phyloP scores from a whole-genome alignment of 129 eudicot genomes.

The Rutidosis leptorrhynchoides region DNA sequence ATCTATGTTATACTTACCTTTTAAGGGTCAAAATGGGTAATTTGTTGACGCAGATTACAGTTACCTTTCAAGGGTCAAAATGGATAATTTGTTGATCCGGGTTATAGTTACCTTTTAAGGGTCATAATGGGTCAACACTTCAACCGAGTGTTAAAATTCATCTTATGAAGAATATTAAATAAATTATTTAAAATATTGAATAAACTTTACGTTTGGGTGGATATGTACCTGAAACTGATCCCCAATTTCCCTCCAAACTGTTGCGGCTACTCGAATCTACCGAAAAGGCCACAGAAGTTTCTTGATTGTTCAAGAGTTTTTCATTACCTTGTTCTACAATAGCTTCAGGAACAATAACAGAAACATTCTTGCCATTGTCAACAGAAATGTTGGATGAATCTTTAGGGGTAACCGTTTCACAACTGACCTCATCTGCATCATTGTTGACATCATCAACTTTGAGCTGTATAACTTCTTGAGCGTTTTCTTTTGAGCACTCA shows the following conservation, averaged over 20 bases:
- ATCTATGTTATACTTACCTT: too few species aligned
- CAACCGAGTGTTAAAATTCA: background rate
- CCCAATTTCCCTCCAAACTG: conserved; percentile 70
- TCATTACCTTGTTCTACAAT: conserved; percentile 37
- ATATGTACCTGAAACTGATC: conserved; percentile 71
- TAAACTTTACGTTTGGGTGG: background rate
- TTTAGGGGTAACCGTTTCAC: conserved; percentile 10
- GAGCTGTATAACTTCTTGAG: conserved; percentile 13
- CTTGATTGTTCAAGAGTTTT: conserved; percentile 29
- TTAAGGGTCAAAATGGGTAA: too few species aligned
- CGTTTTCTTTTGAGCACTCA: conserved; percentile 10
- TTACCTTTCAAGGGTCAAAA: too few species aligned
- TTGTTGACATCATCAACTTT: conserved; percentile 2
- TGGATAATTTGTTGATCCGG: too few species aligned
- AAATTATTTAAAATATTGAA: too few species aligned
- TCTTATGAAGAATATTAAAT: background rate
- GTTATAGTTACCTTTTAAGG: background rate
- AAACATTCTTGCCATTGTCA: background rate
- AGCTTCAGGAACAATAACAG: conserved; percentile 26
- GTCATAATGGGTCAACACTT: background rate
- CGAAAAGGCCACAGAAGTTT: conserved; percentile 26
- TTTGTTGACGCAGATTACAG: too few species aligned
- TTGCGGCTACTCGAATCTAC: conserved; percentile 49
- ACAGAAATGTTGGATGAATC: conserved; percentile 11
- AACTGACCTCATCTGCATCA: conserved; percentile 15